Base-by-base conservation (phyloP, 352 stramenopile species). In the Phytophthora pseudosyringae region DNA sequence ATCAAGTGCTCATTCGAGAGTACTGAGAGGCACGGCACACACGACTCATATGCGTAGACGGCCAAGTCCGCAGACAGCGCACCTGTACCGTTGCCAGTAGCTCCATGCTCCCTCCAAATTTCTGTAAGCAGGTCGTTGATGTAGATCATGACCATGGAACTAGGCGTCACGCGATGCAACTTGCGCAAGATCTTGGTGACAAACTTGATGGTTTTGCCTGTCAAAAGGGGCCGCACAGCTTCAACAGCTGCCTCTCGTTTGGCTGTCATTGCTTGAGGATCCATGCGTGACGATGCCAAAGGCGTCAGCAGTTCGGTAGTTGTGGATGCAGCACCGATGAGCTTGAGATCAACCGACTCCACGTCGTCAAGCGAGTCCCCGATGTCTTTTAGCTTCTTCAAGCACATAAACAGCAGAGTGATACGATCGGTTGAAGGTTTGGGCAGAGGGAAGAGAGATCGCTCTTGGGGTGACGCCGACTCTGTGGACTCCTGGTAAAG, bases 181-280 rank as follows among this genome's bases (percentile, higher is more conserved):
- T 90, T 90, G 47, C 86, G 81, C 40, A 94, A 55, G 16, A 94
- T 78, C 49, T 92, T 94, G 0, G 81, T 91, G 13, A 90, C 62
- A 40, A 87, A 67, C 52, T 92, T 92, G 64, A 94, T 80, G 4
- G 75, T 85, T 28, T 85, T 81, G 47, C 52, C 63, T 10, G 58
- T 92, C 13, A 93, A 60, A 49, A 89, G 78, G 0, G 83, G 80
- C 0, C 69, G 56, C 16, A 79, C 74, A 3, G 80, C 80, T 47
- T 78, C 46, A 32, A 90, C 69, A 1, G 86, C 83, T 7, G 63
- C 33, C 5, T 76, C 43, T 5, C 69, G 57, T 40, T 66, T 71
- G 1, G 61, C 18, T 18, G 28, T 45, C 21, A 68, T 53, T 9
- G 21, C 16, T 40, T 69, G 38, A 50, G 59, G 53, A 49, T 72